Conservation (phyloP, 805 yeast species). For the Priceomyces melissophilus region DNA sequence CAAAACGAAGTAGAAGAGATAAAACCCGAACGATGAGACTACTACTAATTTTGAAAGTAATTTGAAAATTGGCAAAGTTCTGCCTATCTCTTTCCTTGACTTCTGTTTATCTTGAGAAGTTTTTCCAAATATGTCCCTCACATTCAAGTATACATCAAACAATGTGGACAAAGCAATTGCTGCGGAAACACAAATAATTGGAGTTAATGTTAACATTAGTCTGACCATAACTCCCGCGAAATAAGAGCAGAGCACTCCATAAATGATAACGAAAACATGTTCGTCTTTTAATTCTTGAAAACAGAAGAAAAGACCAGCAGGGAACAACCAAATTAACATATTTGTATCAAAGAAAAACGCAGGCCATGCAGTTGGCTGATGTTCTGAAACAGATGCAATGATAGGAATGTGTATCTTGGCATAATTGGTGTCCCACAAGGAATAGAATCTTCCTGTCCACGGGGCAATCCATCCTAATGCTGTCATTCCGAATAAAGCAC, state of each 20-base stretch:
- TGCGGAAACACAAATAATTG: constrained; percentile 89
- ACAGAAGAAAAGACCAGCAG: constrained; percentile 90
- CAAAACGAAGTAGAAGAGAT: constrained; percentile 75
- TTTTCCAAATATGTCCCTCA: constrained; percentile 38
- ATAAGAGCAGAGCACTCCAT: constrained; percentile 90
- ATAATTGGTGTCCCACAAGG: constrained; percentile 96
- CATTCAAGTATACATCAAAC: constrained; percentile 76
- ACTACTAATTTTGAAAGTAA: constrained; percentile 61
- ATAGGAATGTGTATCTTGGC: constrained; percentile 98
- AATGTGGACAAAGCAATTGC: constrained; percentile 85
- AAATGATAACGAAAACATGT: constrained; percentile 88
- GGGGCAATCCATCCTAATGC: constrained; percentile 94
- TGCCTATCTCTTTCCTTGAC: constrained; percentile 6
- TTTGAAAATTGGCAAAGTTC: constrained; percentile 18
- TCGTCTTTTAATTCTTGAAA: constrained; percentile 89
- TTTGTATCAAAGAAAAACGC: constrained; percentile 93
- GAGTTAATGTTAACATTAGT: constrained; percentile 94
- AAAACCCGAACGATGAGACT: constrained; percentile 62
- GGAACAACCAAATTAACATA: constrained; percentile 95
- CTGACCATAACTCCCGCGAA: constrained; percentile 99
- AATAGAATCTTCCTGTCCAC: constrained; percentile 99
- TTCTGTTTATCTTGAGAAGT: constrained; percentile 13
- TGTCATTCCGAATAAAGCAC: constrained; percentile 75
- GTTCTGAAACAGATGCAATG: constrained; percentile 98
- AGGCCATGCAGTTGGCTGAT: constrained; percentile 99